These are phyloP conservation scores for Saccharata proteae DNA, from an alignment of 2,329 filamentous ascomycete species.

Conservation along the genomic window DNA sequence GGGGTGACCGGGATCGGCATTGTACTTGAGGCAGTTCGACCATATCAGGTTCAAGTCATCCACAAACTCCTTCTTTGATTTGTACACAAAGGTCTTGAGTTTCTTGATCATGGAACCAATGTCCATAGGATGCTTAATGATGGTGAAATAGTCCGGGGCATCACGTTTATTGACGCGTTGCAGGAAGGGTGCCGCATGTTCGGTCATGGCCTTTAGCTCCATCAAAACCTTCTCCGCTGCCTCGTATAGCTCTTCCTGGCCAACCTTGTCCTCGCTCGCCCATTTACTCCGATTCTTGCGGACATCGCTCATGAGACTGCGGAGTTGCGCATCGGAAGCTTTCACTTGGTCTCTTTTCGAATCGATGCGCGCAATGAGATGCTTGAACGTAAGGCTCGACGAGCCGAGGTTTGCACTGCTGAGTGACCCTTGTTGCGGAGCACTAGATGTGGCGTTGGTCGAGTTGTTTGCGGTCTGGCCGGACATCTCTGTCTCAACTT, in stretches of 20 bases:
- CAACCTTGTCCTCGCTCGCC: conserved; percentile 95
- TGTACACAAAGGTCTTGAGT: conserved; percentile 53
- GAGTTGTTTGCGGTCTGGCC: conserved; percentile 42
- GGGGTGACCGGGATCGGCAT: conserved; percentile 76
- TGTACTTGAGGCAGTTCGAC: conserved; percentile 94
- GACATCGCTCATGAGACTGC: conserved; percentile 91
- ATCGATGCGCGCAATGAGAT: conserved; percentile 92
- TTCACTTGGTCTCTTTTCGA: conserved; percentile 80
- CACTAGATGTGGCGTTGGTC: conserved; percentile 36
- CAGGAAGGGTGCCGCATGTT: conserved; percentile 93
- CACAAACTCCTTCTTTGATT: conserved; percentile 80
- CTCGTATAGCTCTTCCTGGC: conserved; percentile 96
- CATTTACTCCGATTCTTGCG: conserved; percentile 97
- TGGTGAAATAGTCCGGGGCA: conserved; percentile 85
- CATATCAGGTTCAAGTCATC: conserved; percentile 89
- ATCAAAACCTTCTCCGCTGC: conserved; percentile 93
- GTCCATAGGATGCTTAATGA: conserved; percentile 97
- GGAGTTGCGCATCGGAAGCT: conserved; percentile 84
- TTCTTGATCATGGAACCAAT: conserved; percentile 98
- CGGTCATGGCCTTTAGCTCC: conserved; percentile 91
- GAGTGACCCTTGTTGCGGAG: conserved; percentile 70
- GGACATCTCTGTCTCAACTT: conserved; percentile 91
- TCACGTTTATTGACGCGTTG: conserved; percentile 94
- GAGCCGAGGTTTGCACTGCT: conserved; percentile 91
- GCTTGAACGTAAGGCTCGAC: conserved; percentile 90